Conservation (phyloP, 306 rosid genomes). For the Prunus mume region DNA sequence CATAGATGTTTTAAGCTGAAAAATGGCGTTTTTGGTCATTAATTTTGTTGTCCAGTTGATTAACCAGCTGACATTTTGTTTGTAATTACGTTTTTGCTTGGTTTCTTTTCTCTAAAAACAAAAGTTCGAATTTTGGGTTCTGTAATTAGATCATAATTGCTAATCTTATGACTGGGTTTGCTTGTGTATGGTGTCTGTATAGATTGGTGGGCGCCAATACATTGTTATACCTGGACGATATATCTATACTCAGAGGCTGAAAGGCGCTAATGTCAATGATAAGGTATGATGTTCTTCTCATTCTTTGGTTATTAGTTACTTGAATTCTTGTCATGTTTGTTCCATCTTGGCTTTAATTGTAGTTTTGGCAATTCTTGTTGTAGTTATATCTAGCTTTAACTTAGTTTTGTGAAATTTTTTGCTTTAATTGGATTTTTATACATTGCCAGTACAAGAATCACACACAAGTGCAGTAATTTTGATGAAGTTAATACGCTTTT, state of each 20-base stretch:
- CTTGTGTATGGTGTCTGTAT: slow-evolving; percentile 12
- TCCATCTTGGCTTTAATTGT: neutral
- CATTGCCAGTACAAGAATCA: neutral
- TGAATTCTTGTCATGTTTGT: slow-evolving; percentile 4
- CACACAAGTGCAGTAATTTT: neutral
- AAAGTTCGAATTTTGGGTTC: neutral
- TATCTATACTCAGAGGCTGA: slow-evolving; percentile 75
- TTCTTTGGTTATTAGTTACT: slow-evolving; percentile 13
- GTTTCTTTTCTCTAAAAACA: neutral
- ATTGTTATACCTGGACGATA: slow-evolving; percentile 92
- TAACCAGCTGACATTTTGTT: neutral
- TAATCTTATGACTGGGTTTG: slow-evolving; percentile 3
- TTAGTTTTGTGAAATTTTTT: neutral
- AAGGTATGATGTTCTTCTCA: slow-evolving; percentile 46
- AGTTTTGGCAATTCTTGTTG: neutral
- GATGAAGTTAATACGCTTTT: neutral
- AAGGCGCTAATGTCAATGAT: slow-evolving; percentile 78
- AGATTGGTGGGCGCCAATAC: slow-evolving; percentile 88
- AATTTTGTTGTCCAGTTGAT: neutral
- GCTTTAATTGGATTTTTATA: neutral
- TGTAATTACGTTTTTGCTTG: neutral
- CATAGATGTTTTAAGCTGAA: neutral
- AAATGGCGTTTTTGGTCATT: neutral
- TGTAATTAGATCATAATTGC: neutral
- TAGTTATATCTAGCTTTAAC: neutral